Evolutionary conservation across 2,329 filamentous ascomycete genomes (phyloP).

Genomic region (Trematosphaeria pertusa): DNA sequence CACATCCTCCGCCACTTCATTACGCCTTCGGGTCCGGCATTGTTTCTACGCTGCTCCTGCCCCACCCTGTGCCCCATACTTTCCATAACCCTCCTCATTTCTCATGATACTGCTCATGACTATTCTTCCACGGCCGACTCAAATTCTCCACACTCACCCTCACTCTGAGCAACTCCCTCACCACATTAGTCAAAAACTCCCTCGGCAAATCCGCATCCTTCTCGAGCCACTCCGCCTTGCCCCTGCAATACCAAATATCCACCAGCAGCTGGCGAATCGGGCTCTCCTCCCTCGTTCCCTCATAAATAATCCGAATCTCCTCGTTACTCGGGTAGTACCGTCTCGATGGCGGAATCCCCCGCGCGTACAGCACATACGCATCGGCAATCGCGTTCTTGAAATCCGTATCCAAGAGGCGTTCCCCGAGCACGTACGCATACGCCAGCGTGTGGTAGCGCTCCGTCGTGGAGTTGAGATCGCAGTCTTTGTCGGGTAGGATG

Average conservation of each 20-base stretch:
- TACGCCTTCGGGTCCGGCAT: too few relatives aligned
- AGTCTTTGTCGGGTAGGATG: background rate
- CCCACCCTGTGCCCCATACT: background rate
- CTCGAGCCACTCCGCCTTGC: slow-evolving; percentile 25
- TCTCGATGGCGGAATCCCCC: slow-evolving; percentile 8
- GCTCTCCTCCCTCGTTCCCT: slow-evolving; percentile 19
- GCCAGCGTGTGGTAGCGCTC: slow-evolving; percentile 19
- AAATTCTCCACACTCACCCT: slow-evolving; percentile 6
- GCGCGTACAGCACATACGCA: slow-evolving; percentile 21
- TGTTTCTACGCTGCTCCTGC: too few relatives aligned
- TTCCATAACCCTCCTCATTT: background rate
- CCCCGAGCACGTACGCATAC: slow-evolving; percentile 26
- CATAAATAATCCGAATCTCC: slow-evolving; percentile 23
- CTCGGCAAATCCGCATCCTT: slow-evolving; percentile 12
- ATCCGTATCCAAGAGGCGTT: slow-evolving; percentile 17
- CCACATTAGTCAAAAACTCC: slow-evolving; percentile 14
- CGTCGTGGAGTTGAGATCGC: background rate
- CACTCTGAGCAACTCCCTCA: slow-evolving; percentile 12
- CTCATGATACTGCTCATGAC: slow-evolving; percentile 20
- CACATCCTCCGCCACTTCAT: too few relatives aligned
- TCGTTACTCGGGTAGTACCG: slow-evolving; percentile 18
- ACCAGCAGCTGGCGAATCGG: slow-evolving; percentile 24
- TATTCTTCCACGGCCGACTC: slow-evolving; percentile 19
- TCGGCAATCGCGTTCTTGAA: slow-evolving; percentile 28
- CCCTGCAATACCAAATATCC: slow-evolving; percentile 26